Conservation (phyloP, 768 basidiomycete genomes). For the Trametes punicea region DNA sequence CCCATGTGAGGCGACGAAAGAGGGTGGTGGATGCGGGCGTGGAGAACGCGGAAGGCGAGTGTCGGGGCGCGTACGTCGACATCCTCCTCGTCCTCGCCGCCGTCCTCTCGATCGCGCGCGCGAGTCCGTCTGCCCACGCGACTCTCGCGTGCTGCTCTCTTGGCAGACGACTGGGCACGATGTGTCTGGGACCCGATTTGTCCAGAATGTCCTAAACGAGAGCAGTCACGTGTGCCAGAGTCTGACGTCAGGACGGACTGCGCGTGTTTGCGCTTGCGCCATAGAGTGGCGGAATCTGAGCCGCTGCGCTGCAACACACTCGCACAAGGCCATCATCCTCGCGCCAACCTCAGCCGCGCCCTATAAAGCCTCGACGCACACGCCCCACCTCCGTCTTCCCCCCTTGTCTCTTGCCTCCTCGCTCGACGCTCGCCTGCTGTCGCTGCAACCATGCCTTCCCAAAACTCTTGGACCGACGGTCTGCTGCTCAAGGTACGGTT, state of each 20-base stretch:
- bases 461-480: slow-evolving; percentile 71
- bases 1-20: slow-evolving; percentile 88
- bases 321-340: neutral
- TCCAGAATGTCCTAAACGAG: too few relatives aligned
- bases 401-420: neutral
- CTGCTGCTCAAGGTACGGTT: slow-evolving; percentile 70
- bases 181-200: too few relatives aligned
- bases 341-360: slow-evolving; percentile 1
- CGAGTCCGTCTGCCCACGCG: slow-evolving; percentile 11
- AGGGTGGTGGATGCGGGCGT: slow-evolving; percentile 69
- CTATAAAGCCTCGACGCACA: slow-evolving; percentile 11
- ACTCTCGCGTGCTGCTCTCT: slow-evolving; percentile 7
- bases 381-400: slow-evolving; percentile 5
- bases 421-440: neutral
- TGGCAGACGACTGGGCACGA: too few relatives aligned
- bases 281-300: neutral
- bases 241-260: slow-evolving; percentile 13
- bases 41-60: slow-evolving; percentile 43
- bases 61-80: slow-evolving; percentile 33
- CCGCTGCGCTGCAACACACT: neutral
- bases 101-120: slow-evolving; percentile 1
- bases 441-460: slow-evolving; percentile 17
- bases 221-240: neutral
- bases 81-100: slow-evolving; percentile 20
- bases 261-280: slow-evolving; percentile 13